Conservation (phyloP, 163 green algal species). For the Chlamydomonas reinhardtii region DNA sequence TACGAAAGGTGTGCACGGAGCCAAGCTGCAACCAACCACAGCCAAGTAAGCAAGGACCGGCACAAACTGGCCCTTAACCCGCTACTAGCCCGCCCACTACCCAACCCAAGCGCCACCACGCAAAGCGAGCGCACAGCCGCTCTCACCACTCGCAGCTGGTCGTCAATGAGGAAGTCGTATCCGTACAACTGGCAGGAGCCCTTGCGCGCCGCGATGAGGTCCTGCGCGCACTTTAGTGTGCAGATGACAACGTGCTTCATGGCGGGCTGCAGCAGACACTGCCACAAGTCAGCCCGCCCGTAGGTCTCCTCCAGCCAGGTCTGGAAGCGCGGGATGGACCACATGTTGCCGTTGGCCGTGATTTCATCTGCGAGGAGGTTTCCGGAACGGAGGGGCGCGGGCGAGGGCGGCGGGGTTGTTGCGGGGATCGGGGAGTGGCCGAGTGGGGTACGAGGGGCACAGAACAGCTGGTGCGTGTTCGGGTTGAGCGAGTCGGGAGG, state of each 20-base stretch:
- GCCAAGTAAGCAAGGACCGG: too few relatives aligned
- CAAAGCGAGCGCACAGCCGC: too few relatives aligned
- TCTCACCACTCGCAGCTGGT: constrained; percentile 58
- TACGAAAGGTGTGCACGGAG: too few relatives aligned
- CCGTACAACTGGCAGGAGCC: constrained; percentile 57
- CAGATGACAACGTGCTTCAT: constrained; percentile 72
- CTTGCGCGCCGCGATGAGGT: constrained; percentile 36
- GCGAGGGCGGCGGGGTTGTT: background rate
- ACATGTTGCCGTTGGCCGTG: constrained; percentile 69
- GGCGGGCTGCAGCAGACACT: constrained; percentile 60
- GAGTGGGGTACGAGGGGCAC: too few relatives aligned
- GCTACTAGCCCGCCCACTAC: too few relatives aligned
- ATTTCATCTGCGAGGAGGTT: constrained; percentile 59
- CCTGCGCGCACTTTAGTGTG: constrained; percentile 64
- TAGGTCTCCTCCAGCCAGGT: constrained; percentile 58
- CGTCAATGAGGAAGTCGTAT: constrained; percentile 84
- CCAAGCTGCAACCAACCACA: too few relatives aligned
- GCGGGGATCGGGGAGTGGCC: background rate
- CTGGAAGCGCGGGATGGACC: constrained; percentile 55
- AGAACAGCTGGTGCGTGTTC: too few relatives aligned
- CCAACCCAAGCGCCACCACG: too few relatives aligned
- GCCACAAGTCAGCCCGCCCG: constrained; percentile 55
- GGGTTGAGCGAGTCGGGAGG: too few relatives aligned
- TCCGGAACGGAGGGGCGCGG: too few relatives aligned
- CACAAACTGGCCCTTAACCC: too few relatives aligned